Evolutionary conservation across 2,329 filamentous ascomycete species (phyloP).

Genomic region (Fusarium anthophilum): DNA sequence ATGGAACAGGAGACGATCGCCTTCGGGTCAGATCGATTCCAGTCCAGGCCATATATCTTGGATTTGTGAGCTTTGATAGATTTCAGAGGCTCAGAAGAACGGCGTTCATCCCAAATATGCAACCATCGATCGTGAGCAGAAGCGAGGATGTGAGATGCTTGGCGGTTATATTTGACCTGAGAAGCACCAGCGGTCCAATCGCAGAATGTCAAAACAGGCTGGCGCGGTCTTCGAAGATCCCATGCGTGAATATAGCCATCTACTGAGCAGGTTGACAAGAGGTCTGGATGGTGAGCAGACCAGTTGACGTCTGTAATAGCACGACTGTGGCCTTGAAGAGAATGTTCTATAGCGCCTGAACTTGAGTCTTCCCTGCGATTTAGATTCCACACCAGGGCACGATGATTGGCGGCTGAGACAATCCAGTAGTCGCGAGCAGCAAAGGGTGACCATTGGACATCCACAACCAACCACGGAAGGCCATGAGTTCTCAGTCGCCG

Average conservation of each 20-base stretch:
- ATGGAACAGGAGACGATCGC: slow-evolving; percentile 88
- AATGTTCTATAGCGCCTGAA: slow-evolving; percentile 81
- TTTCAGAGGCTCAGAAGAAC: slow-evolving; percentile 78
- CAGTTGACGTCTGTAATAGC: slow-evolving; percentile 98
- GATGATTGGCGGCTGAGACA: slow-evolving; percentile 92
- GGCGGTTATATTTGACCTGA: slow-evolving; percentile 94
- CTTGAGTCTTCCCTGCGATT: slow-evolving; percentile 79
- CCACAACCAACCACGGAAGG: slow-evolving; percentile 92
- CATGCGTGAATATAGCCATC: slow-evolving; percentile 94
- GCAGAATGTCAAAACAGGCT: slow-evolving; percentile 82
- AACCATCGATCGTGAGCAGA: slow-evolving; percentile 90
- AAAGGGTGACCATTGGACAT: slow-evolving; percentile 97
- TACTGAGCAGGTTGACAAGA: slow-evolving; percentile 89
- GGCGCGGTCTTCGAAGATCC: slow-evolving; percentile 80
- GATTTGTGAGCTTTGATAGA: slow-evolving; percentile 90
- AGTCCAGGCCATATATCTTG: slow-evolving; percentile 95
- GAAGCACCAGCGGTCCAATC: slow-evolving; percentile 95
- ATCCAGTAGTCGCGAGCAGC: slow-evolving; percentile 91
- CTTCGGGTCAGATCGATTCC: slow-evolving; percentile 80
- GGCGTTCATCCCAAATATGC: slow-evolving; percentile 89
- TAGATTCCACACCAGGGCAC: slow-evolving; percentile 93
- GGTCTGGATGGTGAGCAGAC: slow-evolving; percentile 89
- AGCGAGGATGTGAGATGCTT: slow-evolving; percentile 85
- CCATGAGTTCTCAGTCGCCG: slow-evolving; percentile 83
- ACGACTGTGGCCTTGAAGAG: slow-evolving; percentile 81